These are phyloP conservation scores for Chlamydomonas incerta DNA, from an alignment of 139 green algal genomes.

Conservation along the genomic window DNA sequence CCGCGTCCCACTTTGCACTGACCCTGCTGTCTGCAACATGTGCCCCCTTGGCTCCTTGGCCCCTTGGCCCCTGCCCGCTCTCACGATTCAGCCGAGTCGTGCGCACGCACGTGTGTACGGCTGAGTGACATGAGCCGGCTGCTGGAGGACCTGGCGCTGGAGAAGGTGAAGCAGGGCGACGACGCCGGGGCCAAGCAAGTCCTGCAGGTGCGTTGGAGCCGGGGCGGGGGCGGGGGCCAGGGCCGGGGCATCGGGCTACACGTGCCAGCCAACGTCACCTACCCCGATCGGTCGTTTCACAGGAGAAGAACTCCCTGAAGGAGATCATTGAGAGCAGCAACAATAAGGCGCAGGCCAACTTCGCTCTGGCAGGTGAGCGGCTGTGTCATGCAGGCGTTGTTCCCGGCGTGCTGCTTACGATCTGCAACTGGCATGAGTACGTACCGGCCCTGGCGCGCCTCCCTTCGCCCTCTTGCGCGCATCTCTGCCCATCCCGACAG, in stretches of 20 bases:
- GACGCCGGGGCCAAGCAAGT: slow-evolving; percentile 50
- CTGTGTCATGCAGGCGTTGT: neutral
- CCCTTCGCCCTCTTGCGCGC: no score
- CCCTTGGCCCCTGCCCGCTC: neutral
- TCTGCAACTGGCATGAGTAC: no score
- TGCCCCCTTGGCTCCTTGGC: neutral
- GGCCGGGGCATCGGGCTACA: no score
- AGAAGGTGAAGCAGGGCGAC: slow-evolving; percentile 59
- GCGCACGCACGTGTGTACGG: slow-evolving; percentile 45
- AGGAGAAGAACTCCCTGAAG: slow-evolving; percentile 8
- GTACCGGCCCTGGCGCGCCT: no score
- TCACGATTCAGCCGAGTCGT: slow-evolving; percentile 53
- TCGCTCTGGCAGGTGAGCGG: slow-evolving; percentile 17
- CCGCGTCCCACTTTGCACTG: neutral
- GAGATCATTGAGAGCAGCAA: slow-evolving; percentile 51
- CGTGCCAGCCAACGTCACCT: no score
- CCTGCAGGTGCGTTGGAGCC: slow-evolving; percentile 46
- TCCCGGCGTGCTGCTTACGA: no score
- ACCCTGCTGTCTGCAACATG: neutral
- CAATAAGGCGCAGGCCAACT: slow-evolving; percentile 42
- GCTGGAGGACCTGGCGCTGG: slow-evolving; percentile 50
- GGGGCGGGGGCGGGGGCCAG: no score
- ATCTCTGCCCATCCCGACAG: no score
- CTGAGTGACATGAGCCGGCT: slow-evolving; percentile 58
- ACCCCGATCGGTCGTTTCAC: no score